Conservation (phyloP, 2,329 filamentous ascomycete species). For the Fusarium paranaense region DNA sequence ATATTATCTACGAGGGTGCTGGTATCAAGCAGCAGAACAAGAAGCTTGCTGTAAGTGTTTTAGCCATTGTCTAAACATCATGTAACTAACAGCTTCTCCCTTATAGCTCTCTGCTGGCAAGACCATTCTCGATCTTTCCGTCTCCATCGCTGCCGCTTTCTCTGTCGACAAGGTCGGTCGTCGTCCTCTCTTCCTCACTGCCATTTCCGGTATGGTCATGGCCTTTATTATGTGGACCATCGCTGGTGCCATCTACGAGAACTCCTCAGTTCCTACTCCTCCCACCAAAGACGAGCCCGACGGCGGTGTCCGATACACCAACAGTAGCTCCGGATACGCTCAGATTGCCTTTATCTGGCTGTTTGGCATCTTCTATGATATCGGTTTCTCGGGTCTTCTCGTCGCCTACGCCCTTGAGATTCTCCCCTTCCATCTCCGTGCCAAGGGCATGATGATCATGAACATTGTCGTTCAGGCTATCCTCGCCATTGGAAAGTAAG, state of each 20-base stretch:
- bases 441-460: conserved; percentile 73
- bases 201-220: conserved; percentile 61
- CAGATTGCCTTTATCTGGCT: conserved; percentile 71
- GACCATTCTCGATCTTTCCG: conserved; percentile 68
- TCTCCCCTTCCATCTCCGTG: conserved; percentile 68
- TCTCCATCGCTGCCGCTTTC: conserved; percentile 65
- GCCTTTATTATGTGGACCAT: conserved; percentile 64
- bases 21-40: conserved; percentile 68
- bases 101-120: conserved; percentile 62
- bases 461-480: conserved; percentile 73
- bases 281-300: conserved; percentile 32
- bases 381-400: conserved; percentile 69
- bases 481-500: conserved; percentile 70
- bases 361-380: conserved; percentile 70
- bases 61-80: too few relatives aligned
- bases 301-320: conserved; percentile 48
- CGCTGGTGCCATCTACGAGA: conserved; percentile 64
- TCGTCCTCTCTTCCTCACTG: conserved; percentile 64
- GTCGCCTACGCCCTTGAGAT: conserved; percentile 70
- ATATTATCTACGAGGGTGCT: conserved; percentile 70
- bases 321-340: conserved; percentile 60
- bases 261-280: conserved; percentile 45
- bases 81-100: conserved; percentile 4
- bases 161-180: conserved; percentile 64
- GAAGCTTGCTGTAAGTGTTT: conserved; percentile 62